A percentile compares a stretch with the other conserved stretches of the same genome.
phyloP scores from a whole-genome alignment of 106 monocot genomes.

The Allium fistulosum region DNA sequence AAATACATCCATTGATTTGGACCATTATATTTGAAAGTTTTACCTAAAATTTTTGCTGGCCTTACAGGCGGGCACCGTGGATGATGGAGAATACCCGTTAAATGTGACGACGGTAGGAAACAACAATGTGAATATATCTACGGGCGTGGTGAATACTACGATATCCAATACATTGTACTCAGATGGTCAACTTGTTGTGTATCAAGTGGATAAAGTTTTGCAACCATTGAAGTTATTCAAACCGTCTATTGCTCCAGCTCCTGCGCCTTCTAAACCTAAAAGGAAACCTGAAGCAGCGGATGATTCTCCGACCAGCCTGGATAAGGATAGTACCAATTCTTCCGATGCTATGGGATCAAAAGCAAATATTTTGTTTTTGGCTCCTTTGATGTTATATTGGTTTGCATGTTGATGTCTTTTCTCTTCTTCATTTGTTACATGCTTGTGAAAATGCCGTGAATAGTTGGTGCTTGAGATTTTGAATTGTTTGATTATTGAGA shows the following conservation, averaged over 20 bases:
- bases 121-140: constrained; percentile 68
- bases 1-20: no score
- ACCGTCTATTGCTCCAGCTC: constrained; percentile 28
- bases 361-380: no score
- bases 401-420: no score
- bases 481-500: no score
- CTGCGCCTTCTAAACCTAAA: constrained; percentile 23
- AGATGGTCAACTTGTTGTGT: constrained; percentile 55
- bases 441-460: no score
- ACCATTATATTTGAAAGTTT: no score
- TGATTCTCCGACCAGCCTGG: constrained; percentile 8
- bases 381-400: no score
- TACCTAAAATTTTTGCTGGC: no score
- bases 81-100: constrained; percentile 45
- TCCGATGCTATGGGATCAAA: background rate
- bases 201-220: constrained; percentile 68
- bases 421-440: no score
- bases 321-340: constrained; percentile 5
- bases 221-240: constrained; percentile 52
- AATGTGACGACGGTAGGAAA: constrained; percentile 63
- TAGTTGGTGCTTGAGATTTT: no score
- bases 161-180: constrained; percentile 50
- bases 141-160: constrained; percentile 66
- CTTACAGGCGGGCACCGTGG: constrained; percentile 49
- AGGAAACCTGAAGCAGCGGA: background rate